Base-by-base conservation (phyloP, 495 filamentous ascomycete species). In the Lasiosphaeriaceae sp. region DNA sequence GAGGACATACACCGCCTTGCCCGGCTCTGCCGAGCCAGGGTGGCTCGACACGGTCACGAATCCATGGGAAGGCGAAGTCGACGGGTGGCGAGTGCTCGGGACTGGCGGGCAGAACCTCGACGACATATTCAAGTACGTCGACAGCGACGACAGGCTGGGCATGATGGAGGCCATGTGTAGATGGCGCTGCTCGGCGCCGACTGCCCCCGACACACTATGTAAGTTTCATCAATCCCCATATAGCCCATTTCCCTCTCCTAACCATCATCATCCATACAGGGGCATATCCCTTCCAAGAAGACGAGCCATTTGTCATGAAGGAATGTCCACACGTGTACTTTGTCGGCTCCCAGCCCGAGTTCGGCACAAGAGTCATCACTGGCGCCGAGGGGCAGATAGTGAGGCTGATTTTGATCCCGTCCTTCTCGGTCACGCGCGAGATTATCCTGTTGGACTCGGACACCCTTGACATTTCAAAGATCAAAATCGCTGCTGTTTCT, bases 141-240 rank as follows among this genome's bases (percentile, higher is more conserved):
- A 85, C 37, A 82, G 83, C 21, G 83, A 90, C 16, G 85, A 89
- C 56, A 70, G 90, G 39, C 58, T 97, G 35, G 86, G 85, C 29
- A 87, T 97, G 79, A 91, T 96, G 86, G 94, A 97, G 73, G 83
- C 84, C 41, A 88, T 94, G 80, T 81, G 96, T 58, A 81, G 90
- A 58, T 98, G 95, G 95, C 80, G 93, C 53, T 88, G 88, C 69
- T 83, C 82, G 52, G 93, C 93, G n/a, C 94, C 94, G 14, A 98
- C 94, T 1, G 95, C 95, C 4, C 94, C 94, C 1, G 94, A 99
- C 73, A 99, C 94, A 2, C 69, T 98, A 54, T 97, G 93, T 96
- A 79, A 76, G 90, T 77, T 52, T 17, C 31, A 14, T n/a, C n/a
- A n/a, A n/a, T n/a, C n/a, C n/a, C n/a, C n/a, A n/a, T n/a, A n/a